Base-by-base conservation (phyloP, 1,139 yeast species). In the Kluyveromyces marxianus region DNA sequence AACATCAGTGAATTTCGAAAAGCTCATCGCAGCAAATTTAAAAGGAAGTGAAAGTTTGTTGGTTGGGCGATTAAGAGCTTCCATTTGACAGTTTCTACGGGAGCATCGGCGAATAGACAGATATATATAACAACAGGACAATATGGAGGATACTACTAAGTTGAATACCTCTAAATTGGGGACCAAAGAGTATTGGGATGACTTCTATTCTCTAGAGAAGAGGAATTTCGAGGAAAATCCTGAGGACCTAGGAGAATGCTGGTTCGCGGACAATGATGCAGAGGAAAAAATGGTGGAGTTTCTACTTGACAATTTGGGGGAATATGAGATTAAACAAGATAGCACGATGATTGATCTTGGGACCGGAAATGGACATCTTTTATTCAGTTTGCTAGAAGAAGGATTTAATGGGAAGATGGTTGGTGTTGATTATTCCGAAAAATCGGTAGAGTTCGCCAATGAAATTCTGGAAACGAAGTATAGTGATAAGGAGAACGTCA, bases 251-350 rank as follows among this genome's bases (percentile, higher is more conserved):
- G 98, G 98, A 2, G 98, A 92, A 65, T 78, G 90, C 62, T 94
- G 98, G 98, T 92, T 92, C 64, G 82, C 84, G 53, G 97, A 94
- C 58, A 83, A 88, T 10, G 89, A 84, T 58, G 97, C 98, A 1
- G 97, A 90, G 60, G 73, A 73, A 49, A 82, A 79, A 60, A 84
- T 92, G 81, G 74, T 85, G 25, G 77, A 79, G 46, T 90, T 82
- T 57, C 61, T 88, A 24, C 63, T 69, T 24, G 74, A 71, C 1
- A 67, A 72, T 44, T 50, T 69, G 2, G 74, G 67, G 3, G 55
- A 65, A 31, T 44, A 55, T 14, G 47, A 54, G 1, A 60, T 68
- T 25, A 42, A 53, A 3, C 59, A 61, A 3, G 56, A 57, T 14
- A 62, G 71, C 8, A 69, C 61, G 2, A 72, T 88, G 45, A 65